Evolutionary conservation across 1,284 basidiomycete species (phyloP).

Genomic region (Trametes versicolor): DNA sequence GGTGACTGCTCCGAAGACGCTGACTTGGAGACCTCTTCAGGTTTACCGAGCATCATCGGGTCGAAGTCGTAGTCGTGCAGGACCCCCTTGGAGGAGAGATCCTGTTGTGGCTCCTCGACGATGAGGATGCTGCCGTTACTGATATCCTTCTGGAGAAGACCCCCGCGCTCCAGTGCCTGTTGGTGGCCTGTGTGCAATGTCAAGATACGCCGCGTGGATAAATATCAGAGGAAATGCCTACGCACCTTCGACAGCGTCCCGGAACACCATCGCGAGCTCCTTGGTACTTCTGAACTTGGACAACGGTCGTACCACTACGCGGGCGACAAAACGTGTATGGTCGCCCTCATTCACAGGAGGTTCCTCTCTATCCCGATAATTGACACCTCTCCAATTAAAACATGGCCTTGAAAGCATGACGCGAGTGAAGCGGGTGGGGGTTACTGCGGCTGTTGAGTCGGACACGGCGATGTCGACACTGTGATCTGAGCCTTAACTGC

Average conservation of each 20-base stretch:
- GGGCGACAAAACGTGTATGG: constrained; percentile 18
- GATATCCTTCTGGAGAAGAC: constrained; percentile 5
- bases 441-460: no score
- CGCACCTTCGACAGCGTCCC: constrained; percentile 29
- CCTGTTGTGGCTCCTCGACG: background rate
- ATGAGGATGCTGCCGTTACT: constrained; percentile 13
- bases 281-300: constrained; percentile 21
- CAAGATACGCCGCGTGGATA: no score
- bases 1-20: background rate
- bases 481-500: no score
- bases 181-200: constrained; percentile 17
- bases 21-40: background rate
- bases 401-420: no score
- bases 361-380: no score
- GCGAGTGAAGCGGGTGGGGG: no score
- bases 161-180: constrained; percentile 10
- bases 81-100: background rate
- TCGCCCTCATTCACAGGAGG: background rate
- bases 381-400: no score
- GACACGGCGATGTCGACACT: no score
- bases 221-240: background rate
- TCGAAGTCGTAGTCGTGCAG: constrained; percentile 12
- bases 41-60: background rate
- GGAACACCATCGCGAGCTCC: constrained; percentile 25
- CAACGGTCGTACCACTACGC: constrained; percentile 22